Evolutionary conservation across 441 rosid genomes (phyloP).

Genomic region (Corymbia calophylla): DNA sequence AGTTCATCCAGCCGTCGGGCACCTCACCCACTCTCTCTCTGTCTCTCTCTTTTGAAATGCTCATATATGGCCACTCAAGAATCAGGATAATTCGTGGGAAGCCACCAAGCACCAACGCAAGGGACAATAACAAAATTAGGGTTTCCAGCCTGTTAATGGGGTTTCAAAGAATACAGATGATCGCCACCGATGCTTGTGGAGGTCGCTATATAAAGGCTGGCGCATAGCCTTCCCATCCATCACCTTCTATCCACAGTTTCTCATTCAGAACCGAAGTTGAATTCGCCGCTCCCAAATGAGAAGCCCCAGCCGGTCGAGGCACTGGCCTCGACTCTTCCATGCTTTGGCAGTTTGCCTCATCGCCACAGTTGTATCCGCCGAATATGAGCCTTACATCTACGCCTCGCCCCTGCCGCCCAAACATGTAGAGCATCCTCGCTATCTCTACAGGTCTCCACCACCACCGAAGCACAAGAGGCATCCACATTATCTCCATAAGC

Average conservation of each 20-base stretch:
- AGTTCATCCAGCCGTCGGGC: background rate
- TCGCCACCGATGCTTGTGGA: background rate
- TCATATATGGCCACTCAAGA: background rate
- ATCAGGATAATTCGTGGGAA: background rate
- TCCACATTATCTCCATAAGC: no score
- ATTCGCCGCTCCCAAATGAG: background rate
- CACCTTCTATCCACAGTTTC: background rate
- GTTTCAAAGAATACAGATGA: background rate
- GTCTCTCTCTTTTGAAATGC: background rate
- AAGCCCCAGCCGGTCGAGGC: background rate
- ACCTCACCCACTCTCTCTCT: background rate
- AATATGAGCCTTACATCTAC: background rate
- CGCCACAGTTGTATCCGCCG: background rate
- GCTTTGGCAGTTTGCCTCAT: background rate
- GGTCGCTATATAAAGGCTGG: background rate
- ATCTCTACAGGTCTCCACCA: background rate
- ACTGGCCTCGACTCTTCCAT: background rate
- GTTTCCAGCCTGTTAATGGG: background rate
- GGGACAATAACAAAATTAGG: background rate
- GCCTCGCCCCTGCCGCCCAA: background rate
- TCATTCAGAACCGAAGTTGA: background rate
- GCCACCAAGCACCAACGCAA: background rate
- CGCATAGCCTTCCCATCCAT: background rate
- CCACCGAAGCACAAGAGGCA: no score
- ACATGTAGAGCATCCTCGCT: background rate